Evolutionary conservation across 371 early-diverging fungal genomes (phyloP).

Genomic region (Mucor mucedo): DNA sequence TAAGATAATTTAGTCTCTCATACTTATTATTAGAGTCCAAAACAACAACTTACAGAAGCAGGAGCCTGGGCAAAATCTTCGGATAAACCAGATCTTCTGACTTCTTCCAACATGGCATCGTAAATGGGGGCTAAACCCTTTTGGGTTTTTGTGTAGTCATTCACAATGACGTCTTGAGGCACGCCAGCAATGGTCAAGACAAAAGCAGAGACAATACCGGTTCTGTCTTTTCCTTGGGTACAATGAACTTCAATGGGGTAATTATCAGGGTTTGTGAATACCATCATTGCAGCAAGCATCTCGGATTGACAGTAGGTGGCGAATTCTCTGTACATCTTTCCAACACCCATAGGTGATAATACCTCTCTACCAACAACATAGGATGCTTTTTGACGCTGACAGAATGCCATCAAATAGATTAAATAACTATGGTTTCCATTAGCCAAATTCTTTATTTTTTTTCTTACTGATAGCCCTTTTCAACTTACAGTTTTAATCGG

Average conservation of each 20-base stretch:
- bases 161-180: slow-evolving; percentile 61
- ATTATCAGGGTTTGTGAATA: slow-evolving; percentile 58
- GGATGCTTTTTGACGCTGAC: slow-evolving; percentile 51
- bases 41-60: slow-evolving; percentile 40
- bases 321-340: slow-evolving; percentile 65
- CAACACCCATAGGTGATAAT: slow-evolving; percentile 60
- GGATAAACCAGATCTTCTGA: slow-evolving; percentile 56
- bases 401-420: slow-evolving; percentile 32
- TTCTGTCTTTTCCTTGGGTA: slow-evolving; percentile 82
- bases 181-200: slow-evolving; percentile 64
- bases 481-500: slow-evolving; percentile 42
- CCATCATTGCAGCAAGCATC: slow-evolving; percentile 53
- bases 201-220: slow-evolving; percentile 70
- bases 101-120: slow-evolving; percentile 53
- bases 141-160: slow-evolving; percentile 69
- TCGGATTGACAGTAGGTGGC: slow-evolving; percentile 59
- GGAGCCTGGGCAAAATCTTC: slow-evolving; percentile 63
- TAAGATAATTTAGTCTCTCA: not conserved
- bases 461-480: not conserved
- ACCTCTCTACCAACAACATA: slow-evolving; percentile 55
- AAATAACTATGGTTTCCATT: slow-evolving; percentile 24
- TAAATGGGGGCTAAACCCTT: slow-evolving; percentile 52
- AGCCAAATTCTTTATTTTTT: no score
- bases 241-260: slow-evolving; percentile 81
- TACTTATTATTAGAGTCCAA: not conserved